Percentiles rank a stretch among this genome's conserved stretches.
Conservation (phyloP, 352 stramenopile species). For the Phytophthora macrochlamydospora region DNA sequence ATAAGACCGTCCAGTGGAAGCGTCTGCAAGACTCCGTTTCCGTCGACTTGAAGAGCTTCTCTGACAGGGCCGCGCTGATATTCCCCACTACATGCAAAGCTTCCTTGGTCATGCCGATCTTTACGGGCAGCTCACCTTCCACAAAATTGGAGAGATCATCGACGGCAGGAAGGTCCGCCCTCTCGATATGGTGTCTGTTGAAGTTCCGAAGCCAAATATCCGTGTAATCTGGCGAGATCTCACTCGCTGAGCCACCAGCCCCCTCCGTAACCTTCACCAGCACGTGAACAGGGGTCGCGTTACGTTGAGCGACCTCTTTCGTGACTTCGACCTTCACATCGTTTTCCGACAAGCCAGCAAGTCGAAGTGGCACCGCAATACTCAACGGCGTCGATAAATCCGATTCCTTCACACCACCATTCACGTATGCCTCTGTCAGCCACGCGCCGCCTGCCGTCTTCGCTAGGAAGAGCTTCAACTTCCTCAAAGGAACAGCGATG, state of each 20-base stretch:
- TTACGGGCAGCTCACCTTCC: background rate
- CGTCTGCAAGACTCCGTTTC: constrained; percentile 25
- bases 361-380: background rate
- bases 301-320: background rate
- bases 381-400: background rate
- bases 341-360: background rate
- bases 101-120: background rate
- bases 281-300: too few species aligned
- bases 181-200: too few species aligned
- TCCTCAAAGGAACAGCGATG: background rate
- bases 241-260: background rate
- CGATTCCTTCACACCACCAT: background rate
- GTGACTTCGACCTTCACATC: background rate
- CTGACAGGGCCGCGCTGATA: background rate
- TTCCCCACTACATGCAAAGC: background rate
- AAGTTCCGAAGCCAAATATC: background rate
- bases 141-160: background rate
- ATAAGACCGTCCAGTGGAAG: constrained; percentile 15
- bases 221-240: background rate
- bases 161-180: background rate
- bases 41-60: constrained; percentile 26
- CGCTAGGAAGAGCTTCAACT: background rate
- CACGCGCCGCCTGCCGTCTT: background rate
- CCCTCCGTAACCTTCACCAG: too few species aligned
- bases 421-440: background rate